Conservation (phyloP, 225 moss, liverwort and hornwort genomes). For the Thuidium tamariscinum region DNA sequence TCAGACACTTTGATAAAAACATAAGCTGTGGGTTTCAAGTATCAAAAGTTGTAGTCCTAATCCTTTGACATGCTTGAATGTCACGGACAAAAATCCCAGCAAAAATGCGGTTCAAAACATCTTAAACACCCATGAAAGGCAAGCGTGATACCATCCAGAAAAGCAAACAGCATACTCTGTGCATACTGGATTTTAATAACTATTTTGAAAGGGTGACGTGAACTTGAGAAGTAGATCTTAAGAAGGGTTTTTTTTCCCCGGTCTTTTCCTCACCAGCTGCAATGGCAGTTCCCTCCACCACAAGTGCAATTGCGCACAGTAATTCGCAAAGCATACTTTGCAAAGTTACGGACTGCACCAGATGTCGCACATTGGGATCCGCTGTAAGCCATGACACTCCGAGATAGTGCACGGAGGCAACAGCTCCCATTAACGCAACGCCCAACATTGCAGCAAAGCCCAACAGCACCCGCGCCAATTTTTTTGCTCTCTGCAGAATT, state of each 20-base stretch:
- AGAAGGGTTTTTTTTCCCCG: background rate
- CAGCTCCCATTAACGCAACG: conserved; percentile 28
- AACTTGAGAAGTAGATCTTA: background rate
- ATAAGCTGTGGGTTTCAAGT: background rate
- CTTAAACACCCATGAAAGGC: background rate
- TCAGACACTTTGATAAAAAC: background rate
- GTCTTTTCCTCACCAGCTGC: conserved; percentile 46
- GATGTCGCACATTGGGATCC: conserved; percentile 38
- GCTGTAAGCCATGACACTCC: conserved; percentile 50
- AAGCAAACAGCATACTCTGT: background rate
- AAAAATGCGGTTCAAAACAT: background rate
- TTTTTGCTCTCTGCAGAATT: conserved; percentile 49
- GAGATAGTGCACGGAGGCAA: conserved; percentile 46
- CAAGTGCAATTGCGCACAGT: conserved; percentile 46
- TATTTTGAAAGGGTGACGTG: background rate
- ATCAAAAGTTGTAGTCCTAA: background rate
- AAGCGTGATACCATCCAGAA: background rate
- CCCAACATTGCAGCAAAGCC: conserved; percentile 34
- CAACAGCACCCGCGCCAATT: conserved; percentile 50
- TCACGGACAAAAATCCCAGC: background rate
- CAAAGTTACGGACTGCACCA: conserved; percentile 63
- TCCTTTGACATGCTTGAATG: background rate
- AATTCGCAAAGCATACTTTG: conserved; percentile 58
- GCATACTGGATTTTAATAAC: background rate
- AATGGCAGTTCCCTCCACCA: conserved; percentile 69